Evolutionary conservation across 2,329 filamentous ascomycete genomes (phyloP), one percentile per base, ranked within the genome.

Genomic region (Chaetomium globosum): DNA sequence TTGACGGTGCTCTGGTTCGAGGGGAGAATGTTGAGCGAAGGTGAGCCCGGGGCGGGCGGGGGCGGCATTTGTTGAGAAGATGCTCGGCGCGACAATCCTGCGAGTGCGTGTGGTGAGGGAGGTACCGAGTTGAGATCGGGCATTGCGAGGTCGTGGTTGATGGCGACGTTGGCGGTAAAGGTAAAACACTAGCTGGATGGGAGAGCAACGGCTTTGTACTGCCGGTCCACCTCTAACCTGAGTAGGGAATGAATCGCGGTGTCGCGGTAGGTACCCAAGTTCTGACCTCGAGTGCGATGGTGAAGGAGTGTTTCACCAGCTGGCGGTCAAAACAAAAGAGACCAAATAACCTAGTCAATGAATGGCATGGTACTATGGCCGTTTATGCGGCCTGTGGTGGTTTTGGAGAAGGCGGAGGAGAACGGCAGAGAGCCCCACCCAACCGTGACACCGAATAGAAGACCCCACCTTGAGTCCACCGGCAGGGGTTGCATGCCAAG

Each of bases 81-180:
- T 51, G 69, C 57, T 12, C 79, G 74, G 56, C 82, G 81, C 57
- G 80, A 77, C 26, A 80, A 78, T 9, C 73, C 70, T 23, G 77
- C 79, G 39, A 81, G 76, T 46, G 79, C 73, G 68, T 79, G 80
- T 59, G 82, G 81, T 62, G 81, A 84, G 8, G 81, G 75, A 49
- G 83, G 81, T 13, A 86, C 82, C 21, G 82, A 81, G 76, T 86
- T 85, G 69, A 86, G 80, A 69, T 86, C 83, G 28, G 82, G 83
- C 82, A 84, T 85, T 59, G 64, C 72, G 67, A 19, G 61, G 55
- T 51, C 48, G 59, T n/a, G 31, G 54, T 23, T 16, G 60, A 46
- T 48, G 48, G 21, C 28, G 1, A 43, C 16, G 55, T 56, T 61
- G 54, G 56, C 60, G 46, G 31, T 2, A 6, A 26, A 30, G 9